Conservation (phyloP, 2,329 filamentous ascomycete genomes). For the Tolypocladium tropicale region DNA sequence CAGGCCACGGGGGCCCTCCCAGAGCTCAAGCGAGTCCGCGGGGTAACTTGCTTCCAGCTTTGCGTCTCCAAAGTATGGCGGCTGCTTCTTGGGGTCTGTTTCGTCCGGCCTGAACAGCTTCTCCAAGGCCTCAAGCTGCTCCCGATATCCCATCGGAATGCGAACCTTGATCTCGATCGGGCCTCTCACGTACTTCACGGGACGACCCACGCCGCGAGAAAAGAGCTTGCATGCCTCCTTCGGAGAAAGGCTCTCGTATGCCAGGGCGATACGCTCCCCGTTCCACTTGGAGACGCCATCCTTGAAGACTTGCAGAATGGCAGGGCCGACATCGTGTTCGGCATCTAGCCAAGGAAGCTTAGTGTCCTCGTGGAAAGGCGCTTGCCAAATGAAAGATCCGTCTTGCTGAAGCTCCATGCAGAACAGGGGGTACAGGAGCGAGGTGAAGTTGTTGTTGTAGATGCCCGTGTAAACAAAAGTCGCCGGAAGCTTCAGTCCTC, state of each 20-base stretch:
- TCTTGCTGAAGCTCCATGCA: conserved; percentile 84
- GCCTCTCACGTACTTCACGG: conserved; percentile 66
- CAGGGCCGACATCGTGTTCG: conserved; percentile 90
- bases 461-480: conserved; percentile 96
- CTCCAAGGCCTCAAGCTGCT: conserved; percentile 67
- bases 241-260: conserved; percentile 82
- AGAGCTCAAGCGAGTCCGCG: conserved; percentile 66
- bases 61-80: conserved; percentile 51
- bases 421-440: conserved; percentile 82
- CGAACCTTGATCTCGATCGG: conserved; percentile 78
- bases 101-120: conserved; percentile 44
- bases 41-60: conserved; percentile 56
- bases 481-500: conserved; percentile 69
- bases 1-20: conserved; percentile 83
- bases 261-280: conserved; percentile 67
- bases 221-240: conserved; percentile 74
- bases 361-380: conserved; percentile 82
- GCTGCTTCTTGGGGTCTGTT: conserved; percentile 43
- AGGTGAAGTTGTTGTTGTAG: conserved; percentile 99
- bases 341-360: conserved; percentile 92
- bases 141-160: conserved; percentile 78
- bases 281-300: conserved; percentile 83
- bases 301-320: conserved; percentile 89
- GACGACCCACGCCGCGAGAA: conserved; percentile 64
- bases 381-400: conserved; percentile 84